Conservation (phyloP, 495 filamentous ascomycete genomes). For the Penicillium herquei region DNA sequence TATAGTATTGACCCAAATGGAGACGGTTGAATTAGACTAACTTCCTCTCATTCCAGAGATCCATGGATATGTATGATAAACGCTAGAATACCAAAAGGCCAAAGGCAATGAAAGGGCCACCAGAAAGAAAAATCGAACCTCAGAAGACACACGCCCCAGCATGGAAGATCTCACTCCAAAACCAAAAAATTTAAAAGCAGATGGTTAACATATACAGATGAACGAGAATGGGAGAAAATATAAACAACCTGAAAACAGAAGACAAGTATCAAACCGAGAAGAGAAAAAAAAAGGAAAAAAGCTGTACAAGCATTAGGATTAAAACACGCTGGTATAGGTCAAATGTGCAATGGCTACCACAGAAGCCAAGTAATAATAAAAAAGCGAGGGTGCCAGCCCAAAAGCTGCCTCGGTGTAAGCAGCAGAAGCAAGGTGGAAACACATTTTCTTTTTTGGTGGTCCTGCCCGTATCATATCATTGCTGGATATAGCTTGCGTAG, state of each 20-base stretch:
- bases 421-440: neutral
- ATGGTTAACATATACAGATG: constrained; percentile 5
- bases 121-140: neutral
- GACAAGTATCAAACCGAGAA: constrained; percentile 2
- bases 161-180: neutral
- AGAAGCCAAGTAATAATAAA: constrained; percentile 1
- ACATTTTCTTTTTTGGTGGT: constrained; percentile 10
- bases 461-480: constrained; percentile 15
- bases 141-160: neutral
- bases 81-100: constrained; percentile 1
- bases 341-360: constrained; percentile 8
- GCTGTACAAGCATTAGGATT: constrained; percentile 23
- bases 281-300: constrained; percentile 2
- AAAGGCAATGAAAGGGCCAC: neutral
- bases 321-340: constrained; percentile 22
- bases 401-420: constrained; percentile 1
- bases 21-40: constrained; percentile 1
- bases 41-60: constrained; percentile 1
- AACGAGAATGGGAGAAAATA: constrained; percentile 8
- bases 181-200: neutral
- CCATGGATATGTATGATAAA: neutral
- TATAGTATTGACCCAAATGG: no score
- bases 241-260: neutral
- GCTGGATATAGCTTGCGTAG: constrained; percentile 36
- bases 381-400: constrained; percentile 9